Percentiles rank a stretch among this genome's conserved stretches.
phyloP scores from a whole-genome alignment of 2,329 filamentous ascomycete genomes.

The Penicillium sumatraense region DNA sequence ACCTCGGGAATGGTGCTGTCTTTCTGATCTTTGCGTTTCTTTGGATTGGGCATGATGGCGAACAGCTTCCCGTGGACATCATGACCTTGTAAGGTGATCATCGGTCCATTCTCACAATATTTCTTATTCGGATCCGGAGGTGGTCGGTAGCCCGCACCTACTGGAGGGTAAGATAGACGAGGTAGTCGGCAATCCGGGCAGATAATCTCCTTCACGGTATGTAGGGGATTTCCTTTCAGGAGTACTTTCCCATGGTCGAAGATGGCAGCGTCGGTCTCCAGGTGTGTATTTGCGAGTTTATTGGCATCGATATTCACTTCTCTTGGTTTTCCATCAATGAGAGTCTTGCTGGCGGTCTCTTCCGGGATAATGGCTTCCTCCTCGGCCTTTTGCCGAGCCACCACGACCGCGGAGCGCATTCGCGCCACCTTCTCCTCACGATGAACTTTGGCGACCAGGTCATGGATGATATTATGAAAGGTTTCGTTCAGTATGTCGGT shows the following conservation, averaged over 20 bases:
- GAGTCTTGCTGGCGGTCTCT: constrained; percentile 36
- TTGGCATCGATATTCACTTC: constrained; percentile 40
- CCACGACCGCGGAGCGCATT: constrained; percentile 56
- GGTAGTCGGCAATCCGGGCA: constrained; percentile 66
- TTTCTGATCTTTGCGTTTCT: constrained; percentile 41
- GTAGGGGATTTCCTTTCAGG: constrained; percentile 62
- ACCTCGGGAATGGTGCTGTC: constrained; percentile 32
- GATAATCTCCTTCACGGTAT: constrained; percentile 62
- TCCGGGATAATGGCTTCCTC: constrained; percentile 39
- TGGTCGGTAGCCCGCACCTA: constrained; percentile 54
- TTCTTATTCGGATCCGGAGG: constrained; percentile 56
- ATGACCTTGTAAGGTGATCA: constrained; percentile 61
- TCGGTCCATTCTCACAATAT: constrained; percentile 65
- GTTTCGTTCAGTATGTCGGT: constrained; percentile 59
- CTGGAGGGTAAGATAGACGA: constrained; percentile 61
- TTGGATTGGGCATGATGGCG: constrained; percentile 52
- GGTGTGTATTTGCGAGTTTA: constrained; percentile 40
- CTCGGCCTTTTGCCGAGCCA: constrained; percentile 50
- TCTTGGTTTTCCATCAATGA: constrained; percentile 34
- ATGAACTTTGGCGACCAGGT: constrained; percentile 62
- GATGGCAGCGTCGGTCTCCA: constrained; percentile 57
- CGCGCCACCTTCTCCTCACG: constrained; percentile 65
- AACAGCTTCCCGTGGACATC: constrained; percentile 64
- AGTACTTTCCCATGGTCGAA: constrained; percentile 59
- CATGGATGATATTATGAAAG: constrained; percentile 64